Evolutionary conservation across 345 rosid species (phyloP), one percentile per base, ranked within the genome.

Genomic region (Salix dunnii): DNA sequence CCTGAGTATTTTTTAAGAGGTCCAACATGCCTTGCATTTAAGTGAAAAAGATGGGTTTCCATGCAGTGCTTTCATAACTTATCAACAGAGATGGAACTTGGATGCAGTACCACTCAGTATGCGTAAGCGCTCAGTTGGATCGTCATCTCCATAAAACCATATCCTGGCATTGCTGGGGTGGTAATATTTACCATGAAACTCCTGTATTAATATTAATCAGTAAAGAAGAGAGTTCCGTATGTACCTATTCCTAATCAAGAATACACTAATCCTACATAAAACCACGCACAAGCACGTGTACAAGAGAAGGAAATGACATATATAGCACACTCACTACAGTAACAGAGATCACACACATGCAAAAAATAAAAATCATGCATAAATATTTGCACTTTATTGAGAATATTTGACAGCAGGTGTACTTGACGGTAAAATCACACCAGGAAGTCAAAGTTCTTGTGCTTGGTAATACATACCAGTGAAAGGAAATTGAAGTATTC

Each of bases 81-180:
- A 74, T 76, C 67, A 76, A 43, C 17, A 70, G 63, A 70, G 38
- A 73, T 25, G 35, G 12, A 35, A 77, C 49, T 66, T 23, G 23
- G 58, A 58, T 9, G 8, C 69, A 66, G 81, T 93, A 95, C 99
- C 98, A 72, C 96, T 91, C 74, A 95, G 83, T 73, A 95, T 85
- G 67, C 86, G 92, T 31, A 95, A 84, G 70, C 98, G 99, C 65
- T 91, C 94, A 78, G 66, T 71, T 42, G 92, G 89, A 85, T 95
- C 94, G 82, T 95, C 99, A 86, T 95, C 91, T 74, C 99, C 99
- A 83, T 91, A 95, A 84, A 95, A 95, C 98, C 99, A 95, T 77
- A 95, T 93, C 81, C 97, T 88, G 51, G 97, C 90, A 81, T 95
- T 95, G 90, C 97, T 93, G 35, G 97, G 99, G 81, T 93, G 97